Percentiles rank a stretch among this genome's conserved stretches.
Evolutionary conservation across 2,329 filamentous ascomycete species (phyloP).

Genomic region (Fusarium tjaetaba): DNA sequence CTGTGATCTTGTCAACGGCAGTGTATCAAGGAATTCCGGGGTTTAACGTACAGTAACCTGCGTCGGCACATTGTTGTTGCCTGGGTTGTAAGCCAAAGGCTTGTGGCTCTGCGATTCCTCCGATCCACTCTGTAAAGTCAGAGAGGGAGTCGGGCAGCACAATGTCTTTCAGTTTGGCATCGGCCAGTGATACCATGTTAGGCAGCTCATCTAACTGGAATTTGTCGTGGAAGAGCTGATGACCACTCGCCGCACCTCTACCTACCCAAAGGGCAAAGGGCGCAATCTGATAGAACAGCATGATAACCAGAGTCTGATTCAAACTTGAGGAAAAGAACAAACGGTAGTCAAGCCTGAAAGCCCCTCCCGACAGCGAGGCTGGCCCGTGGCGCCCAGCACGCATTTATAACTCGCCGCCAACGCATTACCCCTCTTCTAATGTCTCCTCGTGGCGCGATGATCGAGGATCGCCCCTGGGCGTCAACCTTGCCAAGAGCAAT

Average conservation of each 20-base stretch:
- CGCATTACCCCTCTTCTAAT: conserved; percentile 11
- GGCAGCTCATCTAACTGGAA: neutral
- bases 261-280: neutral
- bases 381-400: neutral
- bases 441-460: neutral
- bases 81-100: neutral
- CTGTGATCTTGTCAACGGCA: neutral
- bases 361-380: neutral
- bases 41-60: neutral
- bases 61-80: neutral
- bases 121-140: neutral
- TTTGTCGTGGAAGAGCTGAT: neutral
- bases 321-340: neutral
- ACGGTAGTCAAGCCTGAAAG: neutral
- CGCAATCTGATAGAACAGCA: neutral
- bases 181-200: neutral
- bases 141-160: neutral
- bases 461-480: neutral
- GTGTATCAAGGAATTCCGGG: accelerated
- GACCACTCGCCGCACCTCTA: neutral
- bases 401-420: neutral
- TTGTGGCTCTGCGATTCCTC: neutral
- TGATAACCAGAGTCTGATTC: neutral
- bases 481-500: neutral
- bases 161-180: neutral